A percentile compares a stretch with the other conserved stretches of the same genome.
Evolutionary conservation across 2,329 filamentous ascomycete species (phyloP).

Genomic region (Penicillium brevicompactum): DNA sequence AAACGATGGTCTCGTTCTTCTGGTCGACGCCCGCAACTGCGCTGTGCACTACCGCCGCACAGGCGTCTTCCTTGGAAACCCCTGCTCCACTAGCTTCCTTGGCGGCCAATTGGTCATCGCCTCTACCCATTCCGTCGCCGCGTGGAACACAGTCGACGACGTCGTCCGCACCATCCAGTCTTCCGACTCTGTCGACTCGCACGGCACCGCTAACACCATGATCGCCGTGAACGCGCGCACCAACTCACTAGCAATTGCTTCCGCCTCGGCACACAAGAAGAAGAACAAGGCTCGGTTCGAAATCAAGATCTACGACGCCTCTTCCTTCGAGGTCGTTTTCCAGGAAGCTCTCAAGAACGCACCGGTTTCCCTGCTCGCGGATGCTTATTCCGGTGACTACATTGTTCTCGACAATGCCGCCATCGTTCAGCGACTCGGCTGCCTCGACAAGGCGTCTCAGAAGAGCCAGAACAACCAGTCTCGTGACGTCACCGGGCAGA

Average conservation of each 20-base stretch:
- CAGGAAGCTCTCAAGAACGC: slow-evolving; percentile 57
- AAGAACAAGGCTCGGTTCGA: slow-evolving; percentile 47
- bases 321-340: slow-evolving; percentile 61
- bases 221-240: slow-evolving; percentile 71
- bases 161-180: slow-evolving; percentile 68
- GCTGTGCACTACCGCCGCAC: slow-evolving; percentile 67
- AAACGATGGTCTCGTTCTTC: slow-evolving; percentile 66
- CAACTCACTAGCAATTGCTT: slow-evolving; percentile 66
- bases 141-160: slow-evolving; percentile 84
- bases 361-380: slow-evolving; percentile 68
- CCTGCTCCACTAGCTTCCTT: slow-evolving; percentile 71
- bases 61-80: slow-evolving; percentile 65
- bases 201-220: slow-evolving; percentile 16
- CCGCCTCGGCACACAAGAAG: slow-evolving; percentile 50
- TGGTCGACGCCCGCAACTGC: slow-evolving; percentile 74
- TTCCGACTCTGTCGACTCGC: slow-evolving; percentile 41
- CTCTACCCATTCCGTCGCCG: slow-evolving; percentile 66
- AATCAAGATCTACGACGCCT: slow-evolving; percentile 68
- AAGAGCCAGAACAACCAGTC: slow-evolving; percentile 22
- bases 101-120: slow-evolving; percentile 74
- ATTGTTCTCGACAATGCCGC: slow-evolving; percentile 75
- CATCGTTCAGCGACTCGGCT: slow-evolving; percentile 59
- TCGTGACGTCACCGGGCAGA: slow-evolving; percentile 23
- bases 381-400: slow-evolving; percentile 69
- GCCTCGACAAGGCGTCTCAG: slow-evolving; percentile 27